Conservation (phyloP, 768 basidiomycete species). For the Coprinopsis strossmayeri region DNA sequence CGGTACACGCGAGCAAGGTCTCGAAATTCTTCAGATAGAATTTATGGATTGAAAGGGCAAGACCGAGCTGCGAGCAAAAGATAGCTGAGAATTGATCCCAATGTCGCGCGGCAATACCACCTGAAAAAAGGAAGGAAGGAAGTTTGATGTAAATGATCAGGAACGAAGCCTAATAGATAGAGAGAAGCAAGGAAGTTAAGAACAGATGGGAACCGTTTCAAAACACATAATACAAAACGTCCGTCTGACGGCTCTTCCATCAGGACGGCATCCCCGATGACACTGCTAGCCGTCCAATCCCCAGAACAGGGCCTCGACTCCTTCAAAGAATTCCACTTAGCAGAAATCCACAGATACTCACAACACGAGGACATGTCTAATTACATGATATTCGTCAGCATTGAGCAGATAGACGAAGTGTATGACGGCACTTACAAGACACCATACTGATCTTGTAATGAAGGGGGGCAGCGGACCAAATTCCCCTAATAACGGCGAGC, state of each 20-base stretch:
- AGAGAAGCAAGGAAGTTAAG: neutral
- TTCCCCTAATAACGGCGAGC: too few relatives aligned
- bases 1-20: constrained; percentile 68
- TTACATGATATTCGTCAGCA: constrained; percentile 46
- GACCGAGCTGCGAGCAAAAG: constrained; percentile 66
- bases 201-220: too few relatives aligned
- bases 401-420: constrained; percentile 27
- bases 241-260: neutral
- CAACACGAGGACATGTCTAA: constrained; percentile 44
- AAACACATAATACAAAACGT: neutral
- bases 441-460: constrained; percentile 83
- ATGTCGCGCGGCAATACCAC: constrained; percentile 61
- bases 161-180: neutral
- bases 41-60: constrained; percentile 57
- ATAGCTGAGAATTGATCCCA: constrained; percentile 68
- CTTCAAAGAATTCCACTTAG: too few relatives aligned
- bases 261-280: too few relatives aligned
- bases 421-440: constrained; percentile 40
- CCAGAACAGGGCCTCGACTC: too few relatives aligned
- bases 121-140: constrained; percentile 16
- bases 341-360: constrained; percentile 39
- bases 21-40: constrained; percentile 81
- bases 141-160: constrained; percentile 4
- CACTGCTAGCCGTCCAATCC: too few relatives aligned
- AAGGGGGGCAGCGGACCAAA: constrained; percentile 70